Conservation (phyloP, 129 eudicot species). For the Smallanthus sonchifolius region DNA sequence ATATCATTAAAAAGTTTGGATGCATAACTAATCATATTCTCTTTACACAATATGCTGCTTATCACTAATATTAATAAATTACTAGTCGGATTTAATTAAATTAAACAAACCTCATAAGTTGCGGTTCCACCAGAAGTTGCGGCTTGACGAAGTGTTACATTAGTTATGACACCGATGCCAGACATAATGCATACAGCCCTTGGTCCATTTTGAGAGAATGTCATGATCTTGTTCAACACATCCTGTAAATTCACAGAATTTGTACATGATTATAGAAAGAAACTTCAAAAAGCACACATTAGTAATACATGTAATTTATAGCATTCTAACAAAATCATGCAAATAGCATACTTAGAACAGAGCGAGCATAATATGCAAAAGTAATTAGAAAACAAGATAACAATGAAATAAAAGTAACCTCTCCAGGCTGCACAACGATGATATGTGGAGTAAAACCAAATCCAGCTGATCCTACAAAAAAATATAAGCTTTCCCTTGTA, state of each 20-base stretch:
- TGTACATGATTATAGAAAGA: neutral
- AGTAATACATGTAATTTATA: neutral
- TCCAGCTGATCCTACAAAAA: conserved; percentile 69
- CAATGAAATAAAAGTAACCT: conserved; percentile 38
- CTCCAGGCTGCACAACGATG: conserved; percentile 76
- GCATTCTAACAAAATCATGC: too few species aligned
- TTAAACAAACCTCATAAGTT: conserved; percentile 70
- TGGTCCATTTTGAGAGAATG: conserved; percentile 88
- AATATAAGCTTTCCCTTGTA: conserved; percentile 1
- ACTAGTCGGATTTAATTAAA: neutral
- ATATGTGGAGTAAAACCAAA: conserved; percentile 82
- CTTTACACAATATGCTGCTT: neutral
- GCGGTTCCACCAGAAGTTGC: conserved; percentile 93
- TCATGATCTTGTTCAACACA: conserved; percentile 70
- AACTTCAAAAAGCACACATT: neutral
- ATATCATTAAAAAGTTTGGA: neutral
- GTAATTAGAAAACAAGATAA: neutral
- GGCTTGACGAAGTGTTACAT: conserved; percentile 84
- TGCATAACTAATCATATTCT: neutral
- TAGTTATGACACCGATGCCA: conserved; percentile 76
- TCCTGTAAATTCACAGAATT: conserved; percentile 44
- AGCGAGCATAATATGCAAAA: neutral
- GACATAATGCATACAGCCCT: conserved; percentile 82
- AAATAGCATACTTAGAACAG: too few species aligned
- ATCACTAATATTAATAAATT: neutral